These are phyloP conservation scores for Triticum timopheevii DNA, from an alignment of 176 grass and related monocot genomes.

Conservation along the genomic window DNA sequence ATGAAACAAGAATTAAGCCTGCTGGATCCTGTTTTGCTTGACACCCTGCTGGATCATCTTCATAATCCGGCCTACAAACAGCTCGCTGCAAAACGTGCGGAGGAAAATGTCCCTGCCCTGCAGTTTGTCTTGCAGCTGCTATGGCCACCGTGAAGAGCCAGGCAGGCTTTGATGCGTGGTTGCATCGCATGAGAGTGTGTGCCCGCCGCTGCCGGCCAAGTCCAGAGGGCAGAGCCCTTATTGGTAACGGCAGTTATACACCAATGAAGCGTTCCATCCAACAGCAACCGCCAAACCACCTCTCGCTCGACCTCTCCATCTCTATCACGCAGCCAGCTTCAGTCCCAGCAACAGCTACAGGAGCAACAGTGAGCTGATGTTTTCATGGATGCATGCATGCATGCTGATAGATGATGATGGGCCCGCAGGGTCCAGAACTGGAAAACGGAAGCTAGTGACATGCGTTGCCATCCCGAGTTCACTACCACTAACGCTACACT, in stretches of 20 bases:
- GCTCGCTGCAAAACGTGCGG: neutral
- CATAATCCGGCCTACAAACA: neutral
- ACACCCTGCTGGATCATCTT: neutral
- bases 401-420: neutral
- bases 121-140: constrained; percentile 10
- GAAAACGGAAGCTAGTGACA: constrained; percentile 37
- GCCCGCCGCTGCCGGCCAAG: constrained; percentile 10
- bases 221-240: neutral
- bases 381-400: neutral
- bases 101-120: neutral
- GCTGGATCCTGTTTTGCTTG: neutral
- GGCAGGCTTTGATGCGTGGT: constrained; percentile 8
- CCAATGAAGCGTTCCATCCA: constrained; percentile 52
- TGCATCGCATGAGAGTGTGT: constrained; percentile 27
- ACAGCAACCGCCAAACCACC: constrained; percentile 34
- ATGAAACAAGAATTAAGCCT: neutral
- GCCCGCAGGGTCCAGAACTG: constrained; percentile 22
- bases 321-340: neutral
- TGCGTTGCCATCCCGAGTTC: constrained; percentile 10
- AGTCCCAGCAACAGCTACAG: neutral
- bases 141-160: constrained; percentile 30
- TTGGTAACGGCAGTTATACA: neutral
- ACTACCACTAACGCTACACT: neutral
- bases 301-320: neutral
- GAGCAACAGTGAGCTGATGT: neutral